Evolutionary conservation across 164 flowering plant species (phyloP), one percentile per base, ranked within the genome.

Genomic region (Annona squamosa): DNA sequence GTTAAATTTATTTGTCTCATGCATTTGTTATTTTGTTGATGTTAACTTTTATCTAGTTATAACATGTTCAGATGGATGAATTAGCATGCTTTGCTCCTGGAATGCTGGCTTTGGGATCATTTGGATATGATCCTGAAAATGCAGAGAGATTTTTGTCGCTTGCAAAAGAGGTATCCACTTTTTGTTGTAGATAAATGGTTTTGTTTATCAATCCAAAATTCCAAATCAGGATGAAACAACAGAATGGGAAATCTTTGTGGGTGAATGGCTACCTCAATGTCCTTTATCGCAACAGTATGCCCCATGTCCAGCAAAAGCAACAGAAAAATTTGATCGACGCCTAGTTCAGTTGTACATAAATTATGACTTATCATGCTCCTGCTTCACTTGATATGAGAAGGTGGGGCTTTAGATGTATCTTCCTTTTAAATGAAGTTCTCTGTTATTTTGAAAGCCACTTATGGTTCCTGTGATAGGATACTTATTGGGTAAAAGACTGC

Each of bases 21-120:
- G 56, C 13, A 2, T 43, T 19, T 63, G 7, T 63, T 47, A 19
- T 45, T 43, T 43, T 13, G 56, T 63, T 4, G 18, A 18, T 52
- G 71, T 71, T 74, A 19, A 70, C 1, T 65, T 59, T 70, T 44
- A 5, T 70, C 26, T 1, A 69, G 47, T 63, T 71, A 64, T 18
- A 48, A 46, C 70, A n/a, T 71, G 16, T 84, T 78, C 93, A 96
- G 99, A 96, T 96, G 99, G 99, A 96, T 89, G 99, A 93, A 84
- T 78, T 96, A 77, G 99, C 98, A 74, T 96, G 99, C 84, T 96
- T 96, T 89, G 99, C 87, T 77, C 97, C 98, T 57, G 99, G 99
- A 71, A 96, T 96, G 99, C 71, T 96, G 77, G 99, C 97, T 74
- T 84, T 96, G 71, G 99, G 99, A 67, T 85, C 99, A 59, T 80